phyloP scores from a whole-genome alignment of 106 monocot genomes.

The Vanilla planifolia region DNA sequence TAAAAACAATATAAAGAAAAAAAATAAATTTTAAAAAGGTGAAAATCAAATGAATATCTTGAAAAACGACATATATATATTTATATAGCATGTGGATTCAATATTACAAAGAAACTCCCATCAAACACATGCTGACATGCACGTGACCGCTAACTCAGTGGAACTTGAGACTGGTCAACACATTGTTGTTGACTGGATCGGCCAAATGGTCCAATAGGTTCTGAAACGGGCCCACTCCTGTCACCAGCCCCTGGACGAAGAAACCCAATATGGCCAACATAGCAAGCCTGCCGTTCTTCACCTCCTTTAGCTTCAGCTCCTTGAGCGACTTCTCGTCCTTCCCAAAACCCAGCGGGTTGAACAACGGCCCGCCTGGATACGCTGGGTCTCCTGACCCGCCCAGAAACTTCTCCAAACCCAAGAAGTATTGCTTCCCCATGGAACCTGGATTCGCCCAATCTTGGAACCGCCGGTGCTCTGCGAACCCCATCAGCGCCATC shows the following conservation, averaged over 20 bases:
- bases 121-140: too few species aligned
- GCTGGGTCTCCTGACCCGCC: constrained; percentile 79
- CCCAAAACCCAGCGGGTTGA: constrained; percentile 91
- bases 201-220: constrained; percentile 90
- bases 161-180: constrained; percentile 93
- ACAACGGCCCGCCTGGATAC: constrained; percentile 85
- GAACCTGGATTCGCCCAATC: constrained; percentile 93
- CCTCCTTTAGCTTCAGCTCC: constrained; percentile 93
- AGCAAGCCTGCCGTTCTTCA: constrained; percentile 95
- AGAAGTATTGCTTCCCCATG: constrained; percentile 91
- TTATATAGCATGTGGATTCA: too few species aligned
- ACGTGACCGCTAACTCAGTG: too few species aligned
- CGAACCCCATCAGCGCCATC: constrained; percentile 91
- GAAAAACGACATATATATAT: too few species aligned
- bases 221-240: constrained; percentile 85
- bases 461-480: constrained; percentile 91
- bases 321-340: constrained; percentile 88
- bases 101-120: too few species aligned
- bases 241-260: constrained; percentile 67
- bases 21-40: too few species aligned
- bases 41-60: too few species aligned
- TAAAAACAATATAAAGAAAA: too few species aligned
- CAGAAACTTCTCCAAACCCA: constrained; percentile 78
- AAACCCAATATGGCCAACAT: constrained; percentile 85
- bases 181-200: constrained; percentile 90